Evolutionary conservation across 768 basidiomycete genomes (phyloP).

Genomic region (Leccinum subtestaceum): DNA sequence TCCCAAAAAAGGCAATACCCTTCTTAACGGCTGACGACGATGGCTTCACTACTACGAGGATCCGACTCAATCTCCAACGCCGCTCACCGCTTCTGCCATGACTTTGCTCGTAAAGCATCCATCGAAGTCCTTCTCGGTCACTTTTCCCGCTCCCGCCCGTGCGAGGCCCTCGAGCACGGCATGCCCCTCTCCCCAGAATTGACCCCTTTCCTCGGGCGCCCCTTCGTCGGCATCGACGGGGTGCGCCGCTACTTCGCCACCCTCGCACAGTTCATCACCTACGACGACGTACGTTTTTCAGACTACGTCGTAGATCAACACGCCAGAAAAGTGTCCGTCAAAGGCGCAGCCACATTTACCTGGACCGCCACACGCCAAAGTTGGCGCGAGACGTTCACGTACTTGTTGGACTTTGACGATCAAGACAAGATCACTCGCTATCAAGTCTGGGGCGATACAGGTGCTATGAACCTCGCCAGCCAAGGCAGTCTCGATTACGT

Average conservation of each 20-base stretch:
- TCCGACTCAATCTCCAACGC: slow-evolving; percentile 36
- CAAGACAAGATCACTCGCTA: slow-evolving; percentile 53
- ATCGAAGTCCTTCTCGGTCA: slow-evolving; percentile 44
- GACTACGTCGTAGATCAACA: slow-evolving; percentile 55
- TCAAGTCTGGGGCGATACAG: slow-evolving; percentile 70
- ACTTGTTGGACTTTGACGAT: slow-evolving; percentile 59
- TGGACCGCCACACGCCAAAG: slow-evolving; percentile 52
- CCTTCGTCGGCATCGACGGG: slow-evolving; percentile 44
- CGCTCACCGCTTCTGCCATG: slow-evolving; percentile 49
- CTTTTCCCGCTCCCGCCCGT: slow-evolving; percentile 46
- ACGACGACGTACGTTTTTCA: slow-evolving; percentile 51
- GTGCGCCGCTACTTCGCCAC: slow-evolving; percentile 49
- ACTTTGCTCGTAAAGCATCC: slow-evolving; percentile 46
- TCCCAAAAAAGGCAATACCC: background rate
- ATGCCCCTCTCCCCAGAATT: slow-evolving; percentile 41
- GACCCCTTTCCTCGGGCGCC: slow-evolving; percentile 59
- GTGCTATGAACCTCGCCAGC: slow-evolving; percentile 59
- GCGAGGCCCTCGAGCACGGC: slow-evolving; percentile 55
- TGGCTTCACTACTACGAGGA: background rate
- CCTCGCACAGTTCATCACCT: slow-evolving; percentile 45
- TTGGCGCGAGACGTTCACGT: slow-evolving; percentile 63
- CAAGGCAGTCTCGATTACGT: slow-evolving; percentile 39
- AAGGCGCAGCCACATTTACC: slow-evolving; percentile 53
- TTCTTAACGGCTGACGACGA: background rate
- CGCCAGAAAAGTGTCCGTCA: slow-evolving; percentile 49